Base-by-base conservation (phyloP, 352 stramenopile species). In the Phytophthora europaea region DNA sequence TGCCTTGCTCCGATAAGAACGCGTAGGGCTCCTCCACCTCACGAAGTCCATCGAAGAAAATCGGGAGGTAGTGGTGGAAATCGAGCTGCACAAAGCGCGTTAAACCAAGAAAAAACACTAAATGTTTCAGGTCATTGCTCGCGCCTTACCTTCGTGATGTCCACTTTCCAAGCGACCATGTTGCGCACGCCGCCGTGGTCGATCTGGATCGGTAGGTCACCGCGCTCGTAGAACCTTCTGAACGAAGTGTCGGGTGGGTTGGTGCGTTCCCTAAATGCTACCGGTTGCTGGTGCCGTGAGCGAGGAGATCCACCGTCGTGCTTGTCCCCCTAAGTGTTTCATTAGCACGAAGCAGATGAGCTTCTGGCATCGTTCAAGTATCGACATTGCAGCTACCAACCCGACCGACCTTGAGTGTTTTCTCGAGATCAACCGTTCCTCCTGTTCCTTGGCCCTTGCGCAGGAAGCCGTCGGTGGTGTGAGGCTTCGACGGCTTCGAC, bases 21-120 rank as follows among this genome's bases (percentile, higher is more conserved):
- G 94, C 90, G 72, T 99, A 99, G 18, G 98, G 98, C 78, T 98
- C 88, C 76, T 99, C 97, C 12, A 98, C 76, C 74, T 99, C 97
- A 26, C 98, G 94, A 10, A 99, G 81, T 15, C 98, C 98, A 62
- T 99, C 98, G 63, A 99, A 99, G 82, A 99, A 99, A 62, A 99
- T 98, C 7, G 98, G 98, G 12, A 99, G 81, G 71, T 99, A 99
- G 81, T 99, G 97, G 70, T 99, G 98, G 70, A 99, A 99, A 75
- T 99, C 98, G 8, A 99, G 88, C 83, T 98, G 73, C 7, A 72
- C 22, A 69, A 43, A 26, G 9, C 18, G 38, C 26, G 22, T 58
- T 48, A 65, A 13, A 61, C 9, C 12, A 28, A 18, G 23, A n/a
- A 51, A 40, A 40, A 40, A 4, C 26, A 31, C 28, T 12, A 48